Conservation (phyloP, 78 protist genomes). For the Dictyostelium discoideum region DNA sequence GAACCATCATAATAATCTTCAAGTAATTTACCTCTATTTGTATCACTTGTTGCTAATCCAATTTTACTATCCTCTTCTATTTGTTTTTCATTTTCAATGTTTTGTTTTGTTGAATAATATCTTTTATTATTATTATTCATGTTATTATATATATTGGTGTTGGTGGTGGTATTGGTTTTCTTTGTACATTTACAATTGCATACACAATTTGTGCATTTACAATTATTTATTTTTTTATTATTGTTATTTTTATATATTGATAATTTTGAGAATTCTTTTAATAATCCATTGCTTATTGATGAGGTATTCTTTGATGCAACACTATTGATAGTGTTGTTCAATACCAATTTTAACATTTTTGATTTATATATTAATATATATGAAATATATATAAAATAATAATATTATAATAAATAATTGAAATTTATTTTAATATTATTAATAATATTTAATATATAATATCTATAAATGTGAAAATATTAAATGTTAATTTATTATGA, state of each 20-base stretch:
- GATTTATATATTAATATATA: background rate
- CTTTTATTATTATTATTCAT: background rate
- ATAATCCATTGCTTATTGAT: background rate
- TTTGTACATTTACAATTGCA: constrained; percentile 15
- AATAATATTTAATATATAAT: background rate
- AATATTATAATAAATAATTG: background rate
- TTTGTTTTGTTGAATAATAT: background rate
- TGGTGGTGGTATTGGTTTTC: background rate
- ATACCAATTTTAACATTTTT: background rate
- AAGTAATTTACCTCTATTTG: background rate
- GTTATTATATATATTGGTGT: background rate
- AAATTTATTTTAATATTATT: background rate
- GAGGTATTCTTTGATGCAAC: background rate
- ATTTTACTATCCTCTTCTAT: background rate
- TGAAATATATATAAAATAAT: background rate
- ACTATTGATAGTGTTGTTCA: background rate
- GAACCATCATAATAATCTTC: background rate
- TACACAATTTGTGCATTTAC: background rate
- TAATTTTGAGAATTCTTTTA: background rate
- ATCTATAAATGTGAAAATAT: background rate
- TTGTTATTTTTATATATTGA: background rate
- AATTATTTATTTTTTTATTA: background rate
- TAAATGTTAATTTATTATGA: background rate
- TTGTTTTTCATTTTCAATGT: background rate
- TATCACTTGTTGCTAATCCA: constrained; percentile 12